Evolutionary conservation across 2,329 filamentous ascomycete genomes (phyloP), one percentile per base, ranked within the genome.

Genomic region (Fusarium sp.): DNA sequence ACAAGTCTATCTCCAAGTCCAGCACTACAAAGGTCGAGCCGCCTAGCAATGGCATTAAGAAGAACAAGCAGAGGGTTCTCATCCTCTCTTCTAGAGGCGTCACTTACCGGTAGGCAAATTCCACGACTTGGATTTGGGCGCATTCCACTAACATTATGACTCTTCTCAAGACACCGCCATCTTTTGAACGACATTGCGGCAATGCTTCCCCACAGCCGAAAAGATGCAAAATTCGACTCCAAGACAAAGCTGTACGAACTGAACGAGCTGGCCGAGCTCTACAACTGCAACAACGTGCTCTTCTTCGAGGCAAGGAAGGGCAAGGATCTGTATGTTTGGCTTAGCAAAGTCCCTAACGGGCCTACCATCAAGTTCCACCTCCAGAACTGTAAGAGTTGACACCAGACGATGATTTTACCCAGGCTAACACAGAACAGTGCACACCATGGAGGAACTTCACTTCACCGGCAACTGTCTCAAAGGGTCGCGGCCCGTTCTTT

Each of bases 401-500:
- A 24, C 12, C 26, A 20, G 26, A 26, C 26, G 14, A 22, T 31
- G 28, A 33, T 57, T 22, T 33, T 15, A 38, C 26, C 20, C 39
- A 35, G 14, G 57, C 79, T 82, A 75, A 83, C 62, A 45, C 20
- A 24, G 30, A n/a, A 48, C 75, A 93, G 88, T 98, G 79, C 95
- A 98, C 84, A 98, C 95, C 15, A 97, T 97, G 94, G 94, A 95
- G 79, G 96, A 99, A 82, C 87, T 99, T 39, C 94, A 97, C 79
- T 98, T 99, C 82, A 95, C 95, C 22, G 96, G 96, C 60, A 99
- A 99, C 86, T 98, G 95, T 81, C 86, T 98, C 70, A 98, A 97
- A 84, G 96, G 96, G 66, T 96, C 94, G 33, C 88, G 96, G 39
- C 95, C 96, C 3, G 87, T 99, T 42, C 90, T 99, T 63, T 96